A percentile compares a stretch with the other conserved stretches of the same genome.
Conservation (phyloP, 495 filamentous ascomycete genomes). For the Annulohypoxylon stygium region DNA sequence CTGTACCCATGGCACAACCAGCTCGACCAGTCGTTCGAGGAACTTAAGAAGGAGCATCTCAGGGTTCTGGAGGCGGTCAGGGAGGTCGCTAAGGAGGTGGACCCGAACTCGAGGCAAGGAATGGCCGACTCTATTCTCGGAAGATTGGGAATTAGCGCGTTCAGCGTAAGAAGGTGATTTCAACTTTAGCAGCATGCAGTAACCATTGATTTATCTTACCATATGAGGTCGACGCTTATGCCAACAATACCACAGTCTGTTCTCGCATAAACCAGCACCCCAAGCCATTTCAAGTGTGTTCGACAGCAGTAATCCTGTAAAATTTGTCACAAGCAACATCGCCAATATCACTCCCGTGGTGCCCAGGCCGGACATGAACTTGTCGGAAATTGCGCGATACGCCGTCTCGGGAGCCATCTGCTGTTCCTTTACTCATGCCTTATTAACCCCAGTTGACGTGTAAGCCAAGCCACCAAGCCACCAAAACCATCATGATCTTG, state of each 20-base stretch:
- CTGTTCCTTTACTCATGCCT: constrained; percentile 87
- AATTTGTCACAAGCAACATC: constrained; percentile 40
- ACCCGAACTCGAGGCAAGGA: constrained; percentile 46
- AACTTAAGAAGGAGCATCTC: constrained; percentile 67
- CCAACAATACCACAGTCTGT: constrained; percentile 37
- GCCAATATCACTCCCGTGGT: constrained; percentile 32
- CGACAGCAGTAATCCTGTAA: constrained; percentile 42
- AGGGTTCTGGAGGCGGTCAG: constrained; percentile 52
- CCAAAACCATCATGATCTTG: constrained; percentile 28
- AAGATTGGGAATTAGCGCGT: constrained; percentile 44
- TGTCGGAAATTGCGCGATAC: constrained; percentile 67
- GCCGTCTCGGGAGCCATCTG: constrained; percentile 86
- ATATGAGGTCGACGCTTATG: constrained; percentile 46
- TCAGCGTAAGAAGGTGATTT: constrained; percentile 49
- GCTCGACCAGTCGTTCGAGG: constrained; percentile 71
- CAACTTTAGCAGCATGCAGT: constrained; percentile 49
- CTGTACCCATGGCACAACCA: constrained; percentile 75
- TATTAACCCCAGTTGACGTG: constrained; percentile 88
- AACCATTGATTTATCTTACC: constrained; percentile 36
- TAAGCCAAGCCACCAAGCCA: constrained; percentile 68
- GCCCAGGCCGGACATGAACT: constrained; percentile 25
- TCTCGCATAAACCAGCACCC: constrained; percentile 32
- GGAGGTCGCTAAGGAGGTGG: constrained; percentile 51
- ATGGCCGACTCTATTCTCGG: constrained; percentile 46
- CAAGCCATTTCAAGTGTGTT: constrained; percentile 34